These are phyloP conservation scores for Trichomonascaceae sp. DNA, from an alignment of 1,139 yeast genomes.

Conservation along the genomic window DNA sequence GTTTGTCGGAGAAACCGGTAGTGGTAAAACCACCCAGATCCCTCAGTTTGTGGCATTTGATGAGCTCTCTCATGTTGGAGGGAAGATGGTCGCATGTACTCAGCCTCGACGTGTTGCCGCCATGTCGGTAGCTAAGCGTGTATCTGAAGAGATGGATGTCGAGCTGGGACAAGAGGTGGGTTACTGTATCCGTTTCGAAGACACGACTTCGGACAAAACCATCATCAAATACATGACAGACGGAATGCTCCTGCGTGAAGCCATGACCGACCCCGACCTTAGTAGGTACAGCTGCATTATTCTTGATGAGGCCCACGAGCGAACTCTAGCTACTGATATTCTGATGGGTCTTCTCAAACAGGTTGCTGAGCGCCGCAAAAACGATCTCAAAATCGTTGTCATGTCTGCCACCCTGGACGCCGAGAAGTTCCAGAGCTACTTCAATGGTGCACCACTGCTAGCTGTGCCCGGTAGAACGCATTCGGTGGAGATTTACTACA, in stretches of 20 bases:
- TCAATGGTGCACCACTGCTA: conserved; percentile 80
- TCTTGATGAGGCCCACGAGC: conserved; percentile 96
- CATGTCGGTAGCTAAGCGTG: conserved; percentile 93
- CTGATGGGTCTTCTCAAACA: conserved; percentile 89
- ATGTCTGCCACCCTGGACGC: conserved; percentile 99
- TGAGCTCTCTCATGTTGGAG: conserved; percentile 72
- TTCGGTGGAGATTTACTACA: conserved; percentile 93
- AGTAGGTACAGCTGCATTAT: conserved; percentile 77
- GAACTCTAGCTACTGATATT: conserved; percentile 93
- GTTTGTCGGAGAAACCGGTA: conserved; percentile 97
- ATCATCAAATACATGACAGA: conserved; percentile 94
- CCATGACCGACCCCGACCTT: conserved; percentile 89
- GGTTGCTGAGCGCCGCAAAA: conserved; percentile 53
- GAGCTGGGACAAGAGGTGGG: conserved; percentile 87
- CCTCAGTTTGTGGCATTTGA: conserved; percentile 92
- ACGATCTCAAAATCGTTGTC: conserved; percentile 80
- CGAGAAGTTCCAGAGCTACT: conserved; percentile 83
- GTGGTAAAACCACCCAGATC: conserved; percentile 95
- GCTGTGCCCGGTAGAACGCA: conserved; percentile 98
- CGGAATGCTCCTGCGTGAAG: conserved; percentile 95
- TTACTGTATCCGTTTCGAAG: conserved; percentile 85
- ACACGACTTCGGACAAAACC: conserved; percentile 59
- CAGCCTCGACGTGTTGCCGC: conserved; percentile 98
- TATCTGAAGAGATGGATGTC: conserved; percentile 93
- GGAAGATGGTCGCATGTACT: conserved; percentile 85